Evolutionary conservation across 805 yeast genomes (phyloP), one percentile per base, ranked within the genome.

Genomic region (Wickerhamomyces silvicola): DNA sequence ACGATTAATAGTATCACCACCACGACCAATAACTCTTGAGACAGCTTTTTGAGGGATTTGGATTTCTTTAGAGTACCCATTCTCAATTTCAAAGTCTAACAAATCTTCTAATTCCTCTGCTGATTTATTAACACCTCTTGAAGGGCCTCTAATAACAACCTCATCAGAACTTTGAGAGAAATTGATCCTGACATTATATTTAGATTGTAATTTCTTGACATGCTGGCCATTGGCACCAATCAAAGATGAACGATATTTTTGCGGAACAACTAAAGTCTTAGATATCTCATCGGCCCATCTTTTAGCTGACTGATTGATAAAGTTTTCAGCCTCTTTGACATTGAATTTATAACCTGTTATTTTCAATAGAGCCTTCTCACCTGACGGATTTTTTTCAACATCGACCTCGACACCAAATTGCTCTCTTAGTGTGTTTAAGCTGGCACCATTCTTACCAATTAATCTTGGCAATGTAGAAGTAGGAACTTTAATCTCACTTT

Each of bases 371-470:
- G 77, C 65, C 24, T 58, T 59, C 24, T 57, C 66, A 22, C 56
- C 58, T 18, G 57, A 49, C 22, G 73, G 71, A 26, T 62, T 69
- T 30, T 73, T 78, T 31, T 72, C 75, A 33, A 86, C 78, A 49
- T 88, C 95, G 40, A 92, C 69, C 45, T 70, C 72, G 43, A 83
- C 85, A 29, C 78, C 85, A 48, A 67, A 85, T 49, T 82, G 81
- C 8, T 81, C 84, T 41, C 81, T 70, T 38, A 86, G 56, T 30
- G 72, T 64, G 45, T 74, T 72, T 51, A 92, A 61, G 52, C 77
- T 75, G 26, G 84, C 62, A 35, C 99, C 98, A 39, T 75, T 82
- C 54, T 81, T 82, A 45, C 99, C 99, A 57, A 92, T 86, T 33
- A 94, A 67, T 59, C 92, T 78, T 18, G 92, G 71, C 38, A 90